A percentile compares a stretch with the other conserved stretches of the same genome.
phyloP scores from a whole-genome alignment of 257 asterid species.

The Solanum corneliomulleri region DNA sequence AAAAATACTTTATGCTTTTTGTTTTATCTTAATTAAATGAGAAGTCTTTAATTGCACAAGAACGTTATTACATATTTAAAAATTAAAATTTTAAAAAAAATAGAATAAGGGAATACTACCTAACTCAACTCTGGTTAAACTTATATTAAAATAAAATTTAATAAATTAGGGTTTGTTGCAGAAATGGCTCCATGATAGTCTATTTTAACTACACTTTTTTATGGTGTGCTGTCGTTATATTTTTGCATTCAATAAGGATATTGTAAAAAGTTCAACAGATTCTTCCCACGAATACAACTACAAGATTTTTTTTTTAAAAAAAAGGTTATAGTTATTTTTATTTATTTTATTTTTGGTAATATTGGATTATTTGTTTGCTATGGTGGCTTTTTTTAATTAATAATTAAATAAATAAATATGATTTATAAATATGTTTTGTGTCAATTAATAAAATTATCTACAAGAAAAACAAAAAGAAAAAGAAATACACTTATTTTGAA shows the following conservation, averaged over 20 bases:
- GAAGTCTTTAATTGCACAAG: not conserved
- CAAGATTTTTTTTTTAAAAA: not conserved
- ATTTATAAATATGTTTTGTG: too few species aligned
- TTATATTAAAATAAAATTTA: not conserved
- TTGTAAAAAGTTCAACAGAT: not conserved
- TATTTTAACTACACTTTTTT: not conserved
- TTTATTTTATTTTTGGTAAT: too few species aligned
- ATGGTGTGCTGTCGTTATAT: not conserved
- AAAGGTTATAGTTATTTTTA: not conserved
- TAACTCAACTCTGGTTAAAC: constrained; percentile 7
- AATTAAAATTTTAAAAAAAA: not conserved
- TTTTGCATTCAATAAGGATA: not conserved
- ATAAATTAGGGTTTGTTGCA: not conserved
- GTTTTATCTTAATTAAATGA: not conserved
- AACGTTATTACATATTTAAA: not conserved
- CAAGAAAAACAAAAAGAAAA: too few species aligned
- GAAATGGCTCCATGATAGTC: not conserved
- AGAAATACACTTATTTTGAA: too few species aligned
- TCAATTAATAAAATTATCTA: too few species aligned
- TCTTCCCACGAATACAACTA: not conserved
- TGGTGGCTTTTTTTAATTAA: too few species aligned
- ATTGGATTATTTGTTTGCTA: not conserved
- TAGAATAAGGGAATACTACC: not conserved
- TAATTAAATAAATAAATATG: too few species aligned
- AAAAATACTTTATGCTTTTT: not conserved